Conservation (phyloP, 2,329 filamentous ascomycete genomes). For the Cercospora janseana region DNA sequence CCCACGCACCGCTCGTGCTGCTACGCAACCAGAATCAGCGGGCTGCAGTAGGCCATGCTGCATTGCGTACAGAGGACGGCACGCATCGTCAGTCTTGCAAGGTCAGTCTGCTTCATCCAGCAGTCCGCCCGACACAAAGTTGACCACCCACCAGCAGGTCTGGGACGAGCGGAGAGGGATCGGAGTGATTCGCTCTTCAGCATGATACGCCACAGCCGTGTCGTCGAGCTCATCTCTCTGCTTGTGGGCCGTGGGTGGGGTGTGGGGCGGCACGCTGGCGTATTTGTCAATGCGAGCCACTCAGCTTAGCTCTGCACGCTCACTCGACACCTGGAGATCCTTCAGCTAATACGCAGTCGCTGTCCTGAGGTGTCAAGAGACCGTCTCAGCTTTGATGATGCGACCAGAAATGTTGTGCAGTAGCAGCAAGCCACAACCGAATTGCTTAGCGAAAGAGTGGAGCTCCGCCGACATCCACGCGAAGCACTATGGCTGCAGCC, state of each 20-base stretch:
- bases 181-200: not conserved
- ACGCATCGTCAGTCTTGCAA: too few relatives aligned
- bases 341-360: not conserved
- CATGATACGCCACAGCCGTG: constrained; percentile 5
- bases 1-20: too few relatives aligned
- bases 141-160: not conserved
- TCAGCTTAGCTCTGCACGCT: not conserved
- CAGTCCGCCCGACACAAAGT: too few relatives aligned
- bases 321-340: not conserved
- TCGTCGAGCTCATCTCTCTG: constrained; percentile 14
- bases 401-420: constrained; percentile 15
- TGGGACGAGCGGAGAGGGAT: not conserved
- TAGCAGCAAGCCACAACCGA: constrained; percentile 6
- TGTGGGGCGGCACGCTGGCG: constrained; percentile 13
- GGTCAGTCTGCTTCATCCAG: too few relatives aligned
- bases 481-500: constrained; percentile 6
- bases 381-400: constrained; percentile 9
- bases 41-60: not conserved
- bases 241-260: not conserved
- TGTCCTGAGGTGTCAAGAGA: not conserved
- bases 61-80: too few relatives aligned
- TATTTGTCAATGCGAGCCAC: constrained; percentile 17
- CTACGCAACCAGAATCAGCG: not conserved
- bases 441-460: not conserved
- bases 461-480: constrained; percentile 8